Percentiles rank a stretch among this genome's conserved stretches.
These are phyloP conservation scores for Aureobasidium uvarum DNA, from an alignment of 2,329 filamentous ascomycete genomes.

Conservation along the genomic window DNA sequence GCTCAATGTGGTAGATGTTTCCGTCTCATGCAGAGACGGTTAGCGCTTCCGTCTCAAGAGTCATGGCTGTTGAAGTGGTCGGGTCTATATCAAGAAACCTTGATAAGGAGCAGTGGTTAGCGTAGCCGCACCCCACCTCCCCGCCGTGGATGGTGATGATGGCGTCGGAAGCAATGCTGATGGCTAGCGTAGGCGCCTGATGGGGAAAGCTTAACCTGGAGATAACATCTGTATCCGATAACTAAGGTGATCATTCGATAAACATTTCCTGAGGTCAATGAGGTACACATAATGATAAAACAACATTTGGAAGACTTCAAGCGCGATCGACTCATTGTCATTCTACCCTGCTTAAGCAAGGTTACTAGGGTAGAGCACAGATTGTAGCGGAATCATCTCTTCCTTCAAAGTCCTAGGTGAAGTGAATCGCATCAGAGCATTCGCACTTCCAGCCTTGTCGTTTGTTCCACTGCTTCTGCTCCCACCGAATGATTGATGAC, in stretches of 20 bases:
- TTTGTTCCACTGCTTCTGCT: conserved; percentile 55
- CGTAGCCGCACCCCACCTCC: conserved; percentile 10
- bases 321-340: no score
- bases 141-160: neutral
- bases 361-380: conserved; percentile 16
- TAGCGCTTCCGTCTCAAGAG: neutral
- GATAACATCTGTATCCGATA: neutral
- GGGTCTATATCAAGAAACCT: neutral
- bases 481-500: conserved; percentile 58
- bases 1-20: neutral
- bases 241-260: fast-evolving
- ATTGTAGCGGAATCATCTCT: conserved; percentile 15
- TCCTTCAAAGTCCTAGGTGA: conserved; percentile 9
- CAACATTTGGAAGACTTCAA: neutral
- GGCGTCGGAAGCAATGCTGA: neutral
- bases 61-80: no score
- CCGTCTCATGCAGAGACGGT: neutral
- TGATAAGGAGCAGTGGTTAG: neutral
- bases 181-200: conserved; percentile 3
- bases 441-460: conserved; percentile 53
- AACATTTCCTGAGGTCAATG: neutral
- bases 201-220: neutral
- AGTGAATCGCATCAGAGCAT: conserved; percentile 5
- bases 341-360: neutral
- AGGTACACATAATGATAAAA: neutral